Base-by-base conservation (phyloP, 495 filamentous ascomycete species). In the Chaetomium cochliodes region DNA sequence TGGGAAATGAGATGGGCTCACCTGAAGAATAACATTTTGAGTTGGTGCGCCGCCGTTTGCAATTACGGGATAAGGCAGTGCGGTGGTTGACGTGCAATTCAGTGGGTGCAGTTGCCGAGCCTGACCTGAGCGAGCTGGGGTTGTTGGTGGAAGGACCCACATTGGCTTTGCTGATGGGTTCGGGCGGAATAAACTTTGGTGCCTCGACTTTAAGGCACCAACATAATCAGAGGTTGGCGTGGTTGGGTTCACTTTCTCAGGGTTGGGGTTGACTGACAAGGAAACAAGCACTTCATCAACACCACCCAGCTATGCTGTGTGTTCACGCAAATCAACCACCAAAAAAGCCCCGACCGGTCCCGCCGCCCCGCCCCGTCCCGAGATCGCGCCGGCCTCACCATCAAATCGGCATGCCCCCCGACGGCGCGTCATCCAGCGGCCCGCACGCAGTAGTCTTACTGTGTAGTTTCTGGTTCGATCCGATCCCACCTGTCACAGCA, bases 1-100 rank as follows among this genome's bases (percentile, higher is more conserved):
- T 22, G 50, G 26, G 12, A 20, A 30, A 42, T 11, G 23, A 52
- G 28, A 33, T 44, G 20, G 0, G 66, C 71, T 13, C 76, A 86
- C 84, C 84, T 86, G 72, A 86, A 86, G 74, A 86, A 86, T 62
- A 86, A 77, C 84, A 86, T 86, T 18, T 64, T 75, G 66, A 37
- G 20, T 47, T 47, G 5, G 60, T 56, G 57, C 23, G 60, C 39
- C 55, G 60, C 50, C 50, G 7, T 25, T 8, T 23, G 16, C n/a
- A 12, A 20, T 20, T 30, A 4, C 13, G 50, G 3, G 50, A 23
- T 37, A 46, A 18, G 49, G 50, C n/a, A 39, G 47, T 37, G 58
- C 46, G 41, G 20, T 52, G 33, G 33, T 23, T 61, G 47, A 61
- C 4, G 25, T 25, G 33, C 13, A n/a, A 30, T 20, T 30, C 12